phyloP scores from a whole-genome alignment of 1,284 basidiomycete species.

The Leccinum olivaceoglutinosum region DNA sequence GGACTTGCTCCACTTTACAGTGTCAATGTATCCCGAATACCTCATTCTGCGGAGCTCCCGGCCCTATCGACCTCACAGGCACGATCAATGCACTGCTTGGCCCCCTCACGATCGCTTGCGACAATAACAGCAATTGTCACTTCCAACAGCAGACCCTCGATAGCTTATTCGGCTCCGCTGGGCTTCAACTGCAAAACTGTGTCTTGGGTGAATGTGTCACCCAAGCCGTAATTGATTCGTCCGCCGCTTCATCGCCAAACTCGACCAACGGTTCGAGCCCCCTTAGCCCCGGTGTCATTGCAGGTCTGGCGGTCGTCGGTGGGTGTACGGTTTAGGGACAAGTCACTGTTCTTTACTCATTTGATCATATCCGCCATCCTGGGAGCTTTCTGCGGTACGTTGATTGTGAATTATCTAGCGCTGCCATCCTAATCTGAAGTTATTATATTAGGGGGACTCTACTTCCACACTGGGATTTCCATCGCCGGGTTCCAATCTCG shows the following conservation, averaged over 20 bases:
- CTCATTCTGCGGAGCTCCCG: slow-evolving; percentile 65
- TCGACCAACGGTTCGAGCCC: slow-evolving; percentile 29
- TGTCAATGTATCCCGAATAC: slow-evolving; percentile 71
- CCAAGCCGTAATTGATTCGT: slow-evolving; percentile 67
- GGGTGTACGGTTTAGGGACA: slow-evolving; percentile 55
- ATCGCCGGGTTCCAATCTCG: slow-evolving; percentile 92
- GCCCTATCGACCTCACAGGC: slow-evolving; percentile 44
- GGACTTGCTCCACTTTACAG: slow-evolving; percentile 65
- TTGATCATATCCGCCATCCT: slow-evolving; percentile 61
- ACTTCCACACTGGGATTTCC: slow-evolving; percentile 70
- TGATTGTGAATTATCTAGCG: background rate
- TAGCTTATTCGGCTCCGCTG: slow-evolving; percentile 63
- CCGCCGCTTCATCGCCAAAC: slow-evolving; percentile 26
- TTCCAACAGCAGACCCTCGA: slow-evolving; percentile 73
- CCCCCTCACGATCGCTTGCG: slow-evolving; percentile 64
- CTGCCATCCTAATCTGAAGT: slow-evolving; percentile 5
- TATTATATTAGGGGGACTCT: slow-evolving; percentile 62
- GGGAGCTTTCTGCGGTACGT: slow-evolving; percentile 74
- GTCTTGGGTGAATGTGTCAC: slow-evolving; percentile 82
- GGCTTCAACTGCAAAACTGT: slow-evolving; percentile 68
- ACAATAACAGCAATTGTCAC: slow-evolving; percentile 51
- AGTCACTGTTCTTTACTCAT: slow-evolving; percentile 77
- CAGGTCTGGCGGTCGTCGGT: slow-evolving; percentile 80
- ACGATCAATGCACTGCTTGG: slow-evolving; percentile 59
- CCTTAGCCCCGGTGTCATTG: slow-evolving; percentile 79